Evolutionary conservation across 345 rosid species (phyloP), one percentile per base, ranked within the genome.

Genomic region (Camelina laxa): DNA sequence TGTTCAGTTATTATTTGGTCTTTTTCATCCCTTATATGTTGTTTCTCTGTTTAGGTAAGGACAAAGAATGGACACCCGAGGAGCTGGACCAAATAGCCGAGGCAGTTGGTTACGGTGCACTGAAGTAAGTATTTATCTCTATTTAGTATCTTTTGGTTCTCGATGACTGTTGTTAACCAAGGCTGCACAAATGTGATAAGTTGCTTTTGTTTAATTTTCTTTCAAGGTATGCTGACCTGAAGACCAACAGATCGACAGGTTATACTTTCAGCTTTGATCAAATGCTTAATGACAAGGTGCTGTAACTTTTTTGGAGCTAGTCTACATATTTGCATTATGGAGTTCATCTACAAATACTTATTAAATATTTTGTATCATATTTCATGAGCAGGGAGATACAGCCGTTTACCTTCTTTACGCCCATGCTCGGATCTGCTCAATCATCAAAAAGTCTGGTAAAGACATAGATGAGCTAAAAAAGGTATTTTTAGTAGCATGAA

Each of bases 381-480:
- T 53, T 57, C 51, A 16, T 63, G 66, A 59, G 21, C 87, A 92
- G 98, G 97, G 97, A 22, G 85, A 92, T 38, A 92, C 97, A 54
- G 96, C 92, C 64, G 92, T 92, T 64, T 92, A 90, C 83, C 80
- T 92, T 82, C 78, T 90, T 33, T 92, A 92, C 79, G 96, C 94
- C 11, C 96, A 92, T 85, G 96, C 96, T 59, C 84, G 96, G 77
- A 92, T 92, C 65, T 92, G 96, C 72, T 90, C 97, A 48, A 90
- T 92, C 76, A 88, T 92, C 81, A 86, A 85, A 77, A 92, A 84
- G 69, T 90, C 96, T 78, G 89, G 91, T 14, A 88, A 83, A 81
- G 90, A 88, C 60, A 71, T 84, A 2, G 88, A 86, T 63, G 90
- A 86, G 56, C 75, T 90, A 55, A 92, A 87, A 82, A 87, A 85